Percentiles rank a stretch among this genome's conserved stretches.
Evolutionary conservation across 352 stramenopile genomes (phyloP).

Genomic region (Phytopythium delawarense): DNA sequence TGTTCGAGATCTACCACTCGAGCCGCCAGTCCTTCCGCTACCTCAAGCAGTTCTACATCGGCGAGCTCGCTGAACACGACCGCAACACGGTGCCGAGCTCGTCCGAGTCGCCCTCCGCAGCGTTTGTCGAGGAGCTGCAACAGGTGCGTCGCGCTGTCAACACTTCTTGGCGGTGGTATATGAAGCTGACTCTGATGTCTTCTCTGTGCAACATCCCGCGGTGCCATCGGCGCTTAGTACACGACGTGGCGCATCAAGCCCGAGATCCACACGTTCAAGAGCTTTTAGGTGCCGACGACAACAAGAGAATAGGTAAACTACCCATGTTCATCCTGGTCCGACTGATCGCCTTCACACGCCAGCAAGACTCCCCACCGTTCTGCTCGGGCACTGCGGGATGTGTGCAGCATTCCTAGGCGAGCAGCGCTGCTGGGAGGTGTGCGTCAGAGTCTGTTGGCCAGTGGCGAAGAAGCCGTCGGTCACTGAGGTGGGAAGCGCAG

Average conservation of each 20-base stretch:
- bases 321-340: not conserved
- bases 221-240: conserved; percentile 33
- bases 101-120: conserved; percentile 43
- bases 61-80: conserved; percentile 72
- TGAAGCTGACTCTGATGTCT: not conserved
- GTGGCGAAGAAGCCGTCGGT: conserved; percentile 35
- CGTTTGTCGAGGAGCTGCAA: conserved; percentile 72
- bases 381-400: conserved; percentile 50
- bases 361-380: conserved; percentile 38
- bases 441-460: conserved; percentile 29
- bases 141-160: conserved; percentile 25
- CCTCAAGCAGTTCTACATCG: conserved; percentile 91
- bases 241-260: conserved; percentile 76
- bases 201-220: conserved; percentile 1
- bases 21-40: conserved; percentile 90
- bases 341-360: conserved; percentile 8
- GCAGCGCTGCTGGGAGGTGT: conserved; percentile 40
- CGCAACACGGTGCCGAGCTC: conserved; percentile 44
- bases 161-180: not conserved
- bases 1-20: conserved; percentile 92
- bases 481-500: conserved; percentile 23
- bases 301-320: not conserved
- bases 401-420: conserved; percentile 34
- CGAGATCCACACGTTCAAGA: conserved; percentile 65
- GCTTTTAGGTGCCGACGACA: conserved; percentile 43